These are phyloP conservation scores for Betula pendula DNA, from an alignment of 306 rosid species.

Conservation along the genomic window DNA sequence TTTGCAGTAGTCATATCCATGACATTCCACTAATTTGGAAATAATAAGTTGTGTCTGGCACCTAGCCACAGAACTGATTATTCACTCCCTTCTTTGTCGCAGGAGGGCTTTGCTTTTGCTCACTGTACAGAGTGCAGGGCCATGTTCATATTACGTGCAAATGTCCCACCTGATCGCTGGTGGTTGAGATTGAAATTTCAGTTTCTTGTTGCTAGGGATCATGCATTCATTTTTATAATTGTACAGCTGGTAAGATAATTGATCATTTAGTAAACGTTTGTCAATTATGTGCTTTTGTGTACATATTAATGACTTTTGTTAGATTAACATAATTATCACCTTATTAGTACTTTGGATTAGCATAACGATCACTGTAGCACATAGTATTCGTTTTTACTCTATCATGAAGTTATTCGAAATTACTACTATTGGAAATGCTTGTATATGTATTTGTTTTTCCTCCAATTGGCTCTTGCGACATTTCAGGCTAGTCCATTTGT, in stretches of 20 bases:
- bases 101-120: slow-evolving; percentile 99
- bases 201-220: slow-evolving; percentile 97
- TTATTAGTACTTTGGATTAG: not conserved
- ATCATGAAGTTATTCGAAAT: not conserved
- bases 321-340: not conserved
- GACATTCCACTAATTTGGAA: not conserved
- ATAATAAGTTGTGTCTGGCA: not conserved
- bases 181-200: slow-evolving; percentile 96
- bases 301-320: slow-evolving; percentile 12
- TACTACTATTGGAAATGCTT: slow-evolving; percentile 6
- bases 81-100: slow-evolving; percentile 29
- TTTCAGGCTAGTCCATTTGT: not conserved
- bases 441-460: not conserved
- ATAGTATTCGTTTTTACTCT: not conserved
- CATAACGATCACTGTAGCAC: not conserved
- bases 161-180: slow-evolving; percentile 95
- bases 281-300: slow-evolving; percentile 17
- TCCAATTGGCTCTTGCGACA: slow-evolving; percentile 9
- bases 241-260: slow-evolving; percentile 77
- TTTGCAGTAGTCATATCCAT: not conserved
- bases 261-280: not conserved
- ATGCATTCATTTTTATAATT: slow-evolving; percentile 86
- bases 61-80: slow-evolving; percentile 23
- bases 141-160: slow-evolving; percentile 78
- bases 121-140: slow-evolving; percentile 99